These are phyloP conservation scores for Yarrowia deformans DNA, from an alignment of 805 yeast genomes.

Conservation along the genomic window DNA sequence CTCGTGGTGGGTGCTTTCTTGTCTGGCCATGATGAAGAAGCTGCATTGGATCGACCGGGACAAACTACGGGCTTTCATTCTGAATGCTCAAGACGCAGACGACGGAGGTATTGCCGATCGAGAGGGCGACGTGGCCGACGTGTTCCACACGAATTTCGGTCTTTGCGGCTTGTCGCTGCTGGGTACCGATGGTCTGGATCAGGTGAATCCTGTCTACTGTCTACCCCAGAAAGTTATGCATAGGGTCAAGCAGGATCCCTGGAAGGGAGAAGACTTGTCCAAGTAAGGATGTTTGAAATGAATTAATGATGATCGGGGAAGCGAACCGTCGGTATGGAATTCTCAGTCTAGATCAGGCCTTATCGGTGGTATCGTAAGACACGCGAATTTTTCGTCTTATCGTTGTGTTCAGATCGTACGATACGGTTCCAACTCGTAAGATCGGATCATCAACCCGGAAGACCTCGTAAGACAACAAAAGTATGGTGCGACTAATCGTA, in stretches of 20 bases:
- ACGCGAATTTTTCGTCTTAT: background rate
- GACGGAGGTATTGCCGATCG: conserved; percentile 94
- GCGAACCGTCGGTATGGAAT: too few species aligned
- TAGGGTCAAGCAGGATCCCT: conserved; percentile 34
- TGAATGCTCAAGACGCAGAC: conserved; percentile 75
- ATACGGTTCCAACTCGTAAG: background rate
- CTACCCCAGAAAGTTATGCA: conserved; percentile 64
- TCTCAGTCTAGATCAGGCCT: background rate
- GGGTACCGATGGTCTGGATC: conserved; percentile 64
- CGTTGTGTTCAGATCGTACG: background rate
- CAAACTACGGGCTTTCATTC: conserved; percentile 69
- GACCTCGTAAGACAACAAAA: background rate
- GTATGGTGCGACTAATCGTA: background rate
- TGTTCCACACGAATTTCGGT: conserved; percentile 91
- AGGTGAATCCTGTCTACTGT: conserved; percentile 86
- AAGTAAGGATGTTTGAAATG: background rate
- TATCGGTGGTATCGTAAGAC: background rate
- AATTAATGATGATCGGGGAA: background rate
- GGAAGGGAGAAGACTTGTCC: conserved; percentile 1
- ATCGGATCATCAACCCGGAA: background rate
- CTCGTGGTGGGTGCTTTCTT: conserved; percentile 95
- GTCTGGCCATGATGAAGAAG: conserved; percentile 69
- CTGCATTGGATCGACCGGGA: conserved; percentile 78
- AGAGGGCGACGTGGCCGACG: conserved; percentile 89
- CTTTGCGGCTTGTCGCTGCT: conserved; percentile 84